Evolutionary conservation across 129 eudicot genomes (phyloP).

Genomic region (Flaveria brownii): DNA sequence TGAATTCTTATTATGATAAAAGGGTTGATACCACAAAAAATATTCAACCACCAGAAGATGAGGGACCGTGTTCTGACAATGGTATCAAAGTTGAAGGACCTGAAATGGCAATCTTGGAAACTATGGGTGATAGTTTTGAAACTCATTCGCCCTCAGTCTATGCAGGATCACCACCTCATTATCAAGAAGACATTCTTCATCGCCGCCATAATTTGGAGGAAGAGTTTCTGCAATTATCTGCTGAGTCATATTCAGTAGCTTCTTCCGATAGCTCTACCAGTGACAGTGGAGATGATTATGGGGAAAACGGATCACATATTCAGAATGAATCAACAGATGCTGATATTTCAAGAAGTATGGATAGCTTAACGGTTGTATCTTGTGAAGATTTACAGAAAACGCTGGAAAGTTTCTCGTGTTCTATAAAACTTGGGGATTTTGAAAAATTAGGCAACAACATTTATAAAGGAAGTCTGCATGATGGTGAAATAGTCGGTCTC

Average conservation of each 20-base stretch:
- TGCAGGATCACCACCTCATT: conserved; percentile 86
- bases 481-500: conserved; percentile 36
- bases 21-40: conserved; percentile 17
- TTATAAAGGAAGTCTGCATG: conserved; percentile 30
- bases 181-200: conserved; percentile 77
- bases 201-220: conserved; percentile 87
- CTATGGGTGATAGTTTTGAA: conserved; percentile 36
- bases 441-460: conserved; percentile 21
- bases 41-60: conserved; percentile 23
- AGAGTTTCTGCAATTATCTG: conserved; percentile 79
- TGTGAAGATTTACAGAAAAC: conserved; percentile 37
- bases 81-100: conserved; percentile 35
- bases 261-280: conserved; percentile 84
- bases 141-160: conserved; percentile 45
- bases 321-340: conserved; percentile 45
- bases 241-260: conserved; percentile 68
- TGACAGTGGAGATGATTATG: conserved; percentile 60
- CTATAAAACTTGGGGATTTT: conserved; percentile 29
- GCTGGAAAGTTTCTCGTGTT: conserved; percentile 37
- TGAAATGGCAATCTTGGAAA: conserved; percentile 32
- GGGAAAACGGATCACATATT: conserved; percentile 34
- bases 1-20: conserved; percentile 33
- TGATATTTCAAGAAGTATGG: conserved; percentile 47
- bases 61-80: conserved; percentile 17
- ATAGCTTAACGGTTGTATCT: conserved; percentile 20